Conservation (phyloP, 192 early-diverging fungal species). For the Jimgerdemannia flammicorona region DNA sequence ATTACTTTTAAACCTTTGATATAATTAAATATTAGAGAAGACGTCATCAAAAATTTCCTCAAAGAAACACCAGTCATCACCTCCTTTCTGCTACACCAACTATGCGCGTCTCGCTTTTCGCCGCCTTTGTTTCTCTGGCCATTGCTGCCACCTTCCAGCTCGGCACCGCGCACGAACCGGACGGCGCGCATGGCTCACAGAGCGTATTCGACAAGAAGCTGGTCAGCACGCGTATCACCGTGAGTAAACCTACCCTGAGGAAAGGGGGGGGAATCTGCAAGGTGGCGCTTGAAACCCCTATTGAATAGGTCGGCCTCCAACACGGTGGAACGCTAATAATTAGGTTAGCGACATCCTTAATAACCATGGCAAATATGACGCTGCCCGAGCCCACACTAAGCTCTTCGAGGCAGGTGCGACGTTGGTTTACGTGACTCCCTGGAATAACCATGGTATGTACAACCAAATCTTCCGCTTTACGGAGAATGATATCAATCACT, state of each 20-base stretch:
- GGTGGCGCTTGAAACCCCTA: too few relatives aligned
- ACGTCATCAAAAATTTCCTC: too few relatives aligned
- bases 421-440: slow-evolving; percentile 38
- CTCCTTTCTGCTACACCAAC: too few relatives aligned
- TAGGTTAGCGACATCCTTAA: background rate
- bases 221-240: background rate
- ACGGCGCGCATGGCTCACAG: background rate
- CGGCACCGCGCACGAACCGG: background rate
- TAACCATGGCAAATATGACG: slow-evolving; percentile 17
- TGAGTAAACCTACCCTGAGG: background rate
- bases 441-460: slow-evolving; percentile 36
- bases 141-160: background rate
- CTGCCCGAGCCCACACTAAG: slow-evolving; percentile 20
- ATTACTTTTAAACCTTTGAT: too few relatives aligned
- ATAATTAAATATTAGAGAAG: too few relatives aligned
- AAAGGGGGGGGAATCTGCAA: too few relatives aligned
- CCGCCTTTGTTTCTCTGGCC: background rate
- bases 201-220: background rate
- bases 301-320: too few relatives aligned
- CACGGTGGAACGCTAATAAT: background rate
- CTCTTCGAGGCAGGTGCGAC: slow-evolving; percentile 20
- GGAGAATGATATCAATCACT: background rate
- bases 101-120: background rate
- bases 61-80: too few relatives aligned
- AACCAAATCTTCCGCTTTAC: background rate